Percentiles rank a stretch among this genome's conserved stretches.
Conservation (phyloP, 441 rosid species). For the Adansonia rubrostipa region DNA sequence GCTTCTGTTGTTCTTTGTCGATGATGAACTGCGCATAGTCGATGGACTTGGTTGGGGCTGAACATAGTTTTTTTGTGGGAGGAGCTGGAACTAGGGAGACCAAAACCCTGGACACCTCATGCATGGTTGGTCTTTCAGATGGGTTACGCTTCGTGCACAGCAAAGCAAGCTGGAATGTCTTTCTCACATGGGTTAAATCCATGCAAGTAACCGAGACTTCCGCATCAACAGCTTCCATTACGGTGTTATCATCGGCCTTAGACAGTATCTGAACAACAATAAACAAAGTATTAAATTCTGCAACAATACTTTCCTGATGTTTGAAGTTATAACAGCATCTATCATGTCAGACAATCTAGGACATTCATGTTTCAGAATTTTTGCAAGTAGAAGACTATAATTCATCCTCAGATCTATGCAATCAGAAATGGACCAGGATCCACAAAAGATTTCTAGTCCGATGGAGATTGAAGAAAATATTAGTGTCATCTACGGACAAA, state of each 20-base stretch:
- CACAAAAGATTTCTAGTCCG: too few relatives aligned
- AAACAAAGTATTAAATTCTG: neutral
- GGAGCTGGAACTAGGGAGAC: conserved; percentile 67
- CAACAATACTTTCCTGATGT: neutral
- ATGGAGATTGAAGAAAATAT: too few relatives aligned
- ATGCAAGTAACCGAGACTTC: conserved; percentile 85
- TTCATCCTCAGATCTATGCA: neutral
- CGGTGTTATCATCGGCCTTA: conserved; percentile 68
- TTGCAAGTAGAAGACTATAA: neutral
- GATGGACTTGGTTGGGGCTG: conserved; percentile 41
- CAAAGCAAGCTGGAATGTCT: conserved; percentile 80
- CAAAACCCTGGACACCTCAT: conserved; percentile 74
- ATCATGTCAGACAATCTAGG: neutral
- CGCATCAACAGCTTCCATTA: conserved; percentile 87
- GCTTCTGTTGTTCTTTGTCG: conserved; percentile 45
- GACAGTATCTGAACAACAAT: conserved; percentile 54
- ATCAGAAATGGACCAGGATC: neutral
- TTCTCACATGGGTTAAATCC: conserved; percentile 60
- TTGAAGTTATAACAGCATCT: neutral
- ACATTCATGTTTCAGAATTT: neutral
- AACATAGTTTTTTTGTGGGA: conserved; percentile 41
- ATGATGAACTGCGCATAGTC: conserved; percentile 52
- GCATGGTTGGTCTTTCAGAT: conserved; percentile 85
- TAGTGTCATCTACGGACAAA: too few relatives aligned
- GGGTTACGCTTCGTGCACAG: conserved; percentile 77